Evolutionary conservation across 495 filamentous ascomycete genomes (phyloP).

Genomic region (Neurospora sp.): DNA sequence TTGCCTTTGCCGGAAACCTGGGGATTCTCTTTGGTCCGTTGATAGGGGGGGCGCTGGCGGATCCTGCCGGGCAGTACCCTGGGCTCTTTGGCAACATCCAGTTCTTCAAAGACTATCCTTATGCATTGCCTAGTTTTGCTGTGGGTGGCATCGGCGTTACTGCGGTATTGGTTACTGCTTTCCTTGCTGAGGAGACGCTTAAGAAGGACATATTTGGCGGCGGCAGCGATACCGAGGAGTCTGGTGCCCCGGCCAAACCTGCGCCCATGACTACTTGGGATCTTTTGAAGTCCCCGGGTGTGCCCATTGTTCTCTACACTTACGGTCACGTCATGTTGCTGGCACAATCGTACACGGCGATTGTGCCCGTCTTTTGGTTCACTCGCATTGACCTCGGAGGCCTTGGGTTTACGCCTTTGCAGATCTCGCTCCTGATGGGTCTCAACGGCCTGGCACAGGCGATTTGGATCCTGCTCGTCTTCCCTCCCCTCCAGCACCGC

Average conservation of each 20-base stretch:
- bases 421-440: conserved; percentile 51
- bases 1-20: conserved; percentile 57
- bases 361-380: conserved; percentile 54
- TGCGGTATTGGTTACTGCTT: conserved; percentile 35
- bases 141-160: conserved; percentile 39
- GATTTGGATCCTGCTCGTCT: conserved; percentile 52
- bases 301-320: conserved; percentile 49
- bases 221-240: conserved; percentile 12
- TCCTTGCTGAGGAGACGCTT: conserved; percentile 49
- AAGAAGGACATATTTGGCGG: conserved; percentile 4
- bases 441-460: conserved; percentile 51
- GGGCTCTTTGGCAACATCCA: conserved; percentile 38
- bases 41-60: conserved; percentile 52
- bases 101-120: conserved; percentile 55
- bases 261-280: conserved; percentile 36
- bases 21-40: conserved; percentile 61
- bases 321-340: conserved; percentile 54
- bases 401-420: conserved; percentile 44
- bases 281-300: conserved; percentile 51
- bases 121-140: conserved; percentile 50
- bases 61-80: conserved; percentile 49
- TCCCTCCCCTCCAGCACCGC: conserved; percentile 48
- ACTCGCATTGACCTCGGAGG: conserved; percentile 47
- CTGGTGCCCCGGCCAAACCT: conserved; percentile 12
- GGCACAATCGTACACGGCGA: conserved; percentile 54